Conservation (phyloP, 352 stramenopile genomes). For the Phytopythium kandeliae region DNA sequence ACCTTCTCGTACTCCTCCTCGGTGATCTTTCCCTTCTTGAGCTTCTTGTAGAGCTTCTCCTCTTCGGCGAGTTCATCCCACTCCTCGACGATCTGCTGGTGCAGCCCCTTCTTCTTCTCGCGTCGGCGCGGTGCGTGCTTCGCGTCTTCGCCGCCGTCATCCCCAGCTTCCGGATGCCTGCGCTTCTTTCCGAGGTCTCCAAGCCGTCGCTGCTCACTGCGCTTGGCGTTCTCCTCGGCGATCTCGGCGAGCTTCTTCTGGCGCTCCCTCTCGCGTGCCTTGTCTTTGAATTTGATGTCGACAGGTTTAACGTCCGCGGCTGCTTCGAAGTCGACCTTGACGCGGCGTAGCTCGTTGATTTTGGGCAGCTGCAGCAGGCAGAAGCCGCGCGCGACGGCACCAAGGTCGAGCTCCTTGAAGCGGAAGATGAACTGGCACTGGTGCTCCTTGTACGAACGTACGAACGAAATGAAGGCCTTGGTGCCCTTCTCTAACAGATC, state of each 20-base stretch:
- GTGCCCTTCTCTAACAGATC: conserved; percentile 98
- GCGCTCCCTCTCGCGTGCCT: conserved; percentile 93
- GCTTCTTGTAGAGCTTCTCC: conserved; percentile 95
- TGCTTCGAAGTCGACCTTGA: conserved; percentile 82
- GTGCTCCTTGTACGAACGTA: conserved; percentile 99
- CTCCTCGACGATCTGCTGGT: conserved; percentile 97
- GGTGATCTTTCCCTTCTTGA: conserved; percentile 97
- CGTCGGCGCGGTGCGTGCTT: conserved; percentile 70
- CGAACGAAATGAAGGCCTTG: conserved; percentile 98
- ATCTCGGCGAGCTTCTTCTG: conserved; percentile 92
- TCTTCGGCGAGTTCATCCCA: conserved; percentile 99
- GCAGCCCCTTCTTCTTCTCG: conserved; percentile 95
- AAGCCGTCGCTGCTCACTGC: conserved; percentile 48
- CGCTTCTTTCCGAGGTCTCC: conserved; percentile 50
- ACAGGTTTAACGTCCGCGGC: conserved; percentile 86
- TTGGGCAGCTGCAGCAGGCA: conserved; percentile 78
- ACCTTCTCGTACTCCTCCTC: conserved; percentile 90
- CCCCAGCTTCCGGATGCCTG: conserved; percentile 55
- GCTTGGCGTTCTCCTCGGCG: conserved; percentile 59
- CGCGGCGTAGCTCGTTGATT: conserved; percentile 81
- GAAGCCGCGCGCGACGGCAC: conserved; percentile 84
- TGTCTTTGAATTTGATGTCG: conserved; percentile 95
- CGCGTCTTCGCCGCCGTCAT: conserved; percentile 40
- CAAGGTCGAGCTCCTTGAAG: conserved; percentile 97
- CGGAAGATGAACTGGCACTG: conserved; percentile 98